phyloP scores from a whole-genome alignment of 208 protist species.

The Wallacemonas sp. region DNA sequence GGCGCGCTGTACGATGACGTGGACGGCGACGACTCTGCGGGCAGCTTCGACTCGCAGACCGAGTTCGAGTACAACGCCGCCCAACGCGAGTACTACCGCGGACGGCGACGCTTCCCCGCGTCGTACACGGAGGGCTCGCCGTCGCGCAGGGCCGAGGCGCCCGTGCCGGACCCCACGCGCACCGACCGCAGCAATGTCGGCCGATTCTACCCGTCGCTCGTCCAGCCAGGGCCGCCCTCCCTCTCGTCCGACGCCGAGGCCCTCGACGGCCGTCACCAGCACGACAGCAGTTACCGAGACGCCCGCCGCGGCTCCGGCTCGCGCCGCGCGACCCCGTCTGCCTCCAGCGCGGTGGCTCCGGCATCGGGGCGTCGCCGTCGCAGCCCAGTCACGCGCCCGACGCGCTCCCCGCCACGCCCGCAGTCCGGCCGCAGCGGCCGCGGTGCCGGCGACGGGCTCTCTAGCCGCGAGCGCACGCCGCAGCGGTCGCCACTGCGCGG shows the following conservation, averaged over 20 bases:
- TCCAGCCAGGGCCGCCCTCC: not conserved
- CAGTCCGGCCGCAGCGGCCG: not conserved
- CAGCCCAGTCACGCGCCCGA: not conserved
- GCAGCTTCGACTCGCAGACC: not conserved
- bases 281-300: not conserved
- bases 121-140: not conserved
- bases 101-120: not conserved
- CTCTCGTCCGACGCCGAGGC: not conserved
- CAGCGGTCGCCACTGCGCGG: not conserved
- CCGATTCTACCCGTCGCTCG: conserved; percentile 6
- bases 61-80: not conserved
- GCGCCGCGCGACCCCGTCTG: too few species aligned
- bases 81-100: conserved; percentile 12
- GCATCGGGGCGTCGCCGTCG: too few species aligned
- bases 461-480: not conserved
- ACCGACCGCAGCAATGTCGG: conserved; percentile 1
- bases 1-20: not conserved
- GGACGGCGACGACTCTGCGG: not conserved
- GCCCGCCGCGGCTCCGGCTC: not conserved
- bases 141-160: not conserved
- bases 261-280: not conserved
- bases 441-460: not conserved
- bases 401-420: not conserved
- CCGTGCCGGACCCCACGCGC: not conserved
- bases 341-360: too few species aligned